A percentile compares a stretch with the other conserved stretches of the same genome.
Conservation (phyloP, 768 basidiomycete species). For the Tricholoma terreum region DNA sequence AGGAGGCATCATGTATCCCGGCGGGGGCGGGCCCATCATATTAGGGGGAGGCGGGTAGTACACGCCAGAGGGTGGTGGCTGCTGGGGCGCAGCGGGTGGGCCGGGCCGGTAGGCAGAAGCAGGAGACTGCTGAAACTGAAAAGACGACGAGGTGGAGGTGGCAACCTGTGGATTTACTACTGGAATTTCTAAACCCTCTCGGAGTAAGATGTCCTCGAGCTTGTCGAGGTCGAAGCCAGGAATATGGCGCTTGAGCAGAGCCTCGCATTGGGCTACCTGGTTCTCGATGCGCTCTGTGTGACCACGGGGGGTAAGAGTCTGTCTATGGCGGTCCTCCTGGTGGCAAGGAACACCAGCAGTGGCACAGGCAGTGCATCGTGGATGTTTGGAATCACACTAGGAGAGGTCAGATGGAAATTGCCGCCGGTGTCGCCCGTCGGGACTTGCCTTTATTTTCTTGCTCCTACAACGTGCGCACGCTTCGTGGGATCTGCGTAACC, state of each 20-base stretch:
- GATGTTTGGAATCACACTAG: slow-evolving; percentile 90
- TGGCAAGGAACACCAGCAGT: slow-evolving; percentile 78
- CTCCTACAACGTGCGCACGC: slow-evolving; percentile 91
- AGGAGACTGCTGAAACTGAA: slow-evolving; percentile 31
- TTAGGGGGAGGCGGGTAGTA: slow-evolving; percentile 38
- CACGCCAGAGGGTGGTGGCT: slow-evolving; percentile 35
- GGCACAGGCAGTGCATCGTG: slow-evolving; percentile 80
- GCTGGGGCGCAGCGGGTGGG: slow-evolving; percentile 28
- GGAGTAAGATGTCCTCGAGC: slow-evolving; percentile 60
- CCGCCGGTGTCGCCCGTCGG: slow-evolving; percentile 74
- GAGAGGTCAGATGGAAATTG: slow-evolving; percentile 58
- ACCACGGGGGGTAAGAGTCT: slow-evolving; percentile 81
- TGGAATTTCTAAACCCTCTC: slow-evolving; percentile 62
- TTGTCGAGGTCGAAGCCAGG: slow-evolving; percentile 64
- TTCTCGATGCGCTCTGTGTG: slow-evolving; percentile 81
- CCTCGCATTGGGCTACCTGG: slow-evolving; percentile 74
- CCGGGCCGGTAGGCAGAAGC: slow-evolving; percentile 33
- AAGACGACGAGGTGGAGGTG: slow-evolving; percentile 18
- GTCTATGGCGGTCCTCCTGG: slow-evolving; percentile 85
- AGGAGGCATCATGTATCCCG: slow-evolving; percentile 19
- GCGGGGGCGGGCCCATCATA: slow-evolving; percentile 1
- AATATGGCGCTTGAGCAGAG: slow-evolving; percentile 70
- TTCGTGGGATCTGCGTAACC: slow-evolving; percentile 85
- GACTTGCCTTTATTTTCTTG: slow-evolving; percentile 93
- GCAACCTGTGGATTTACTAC: slow-evolving; percentile 17